Percentiles rank a stretch among this genome's conserved stretches.
phyloP scores from a whole-genome alignment of 768 basidiomycete species.

The Rhodotorula taiwanensis region DNA sequence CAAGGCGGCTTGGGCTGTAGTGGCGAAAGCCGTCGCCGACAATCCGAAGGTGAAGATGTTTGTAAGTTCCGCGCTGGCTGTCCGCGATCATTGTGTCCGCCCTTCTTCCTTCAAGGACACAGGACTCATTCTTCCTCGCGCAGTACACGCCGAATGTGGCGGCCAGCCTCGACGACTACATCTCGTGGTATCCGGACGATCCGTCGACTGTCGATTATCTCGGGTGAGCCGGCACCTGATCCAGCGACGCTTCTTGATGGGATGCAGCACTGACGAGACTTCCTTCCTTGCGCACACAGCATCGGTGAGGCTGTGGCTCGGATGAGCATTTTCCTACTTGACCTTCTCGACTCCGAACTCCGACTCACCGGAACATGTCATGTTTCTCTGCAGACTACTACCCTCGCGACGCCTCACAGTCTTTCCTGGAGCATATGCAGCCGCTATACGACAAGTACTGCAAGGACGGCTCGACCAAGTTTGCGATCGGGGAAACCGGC shows the following conservation, averaged over 20 bases:
- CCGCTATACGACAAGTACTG: constrained; percentile 21
- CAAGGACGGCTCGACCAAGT: constrained; percentile 17
- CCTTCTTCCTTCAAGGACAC: too few relatives aligned
- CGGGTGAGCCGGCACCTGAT: too few relatives aligned
- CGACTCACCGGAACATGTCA: too few relatives aligned
- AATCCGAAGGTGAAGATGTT: constrained; percentile 38
- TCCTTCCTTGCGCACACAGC: too few relatives aligned
- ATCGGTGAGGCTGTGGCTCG: constrained; percentile 8
- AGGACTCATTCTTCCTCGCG: not conserved
- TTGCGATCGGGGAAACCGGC: constrained; percentile 40
- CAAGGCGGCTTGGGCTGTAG: constrained; percentile 37
- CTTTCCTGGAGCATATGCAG: constrained; percentile 32
- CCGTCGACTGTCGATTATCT: not conserved
- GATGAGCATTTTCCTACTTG: too few relatives aligned
- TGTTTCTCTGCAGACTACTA: constrained; percentile 40
- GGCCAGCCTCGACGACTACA: constrained; percentile 21
- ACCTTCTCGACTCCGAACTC: too few relatives aligned
- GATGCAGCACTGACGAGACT: too few relatives aligned
- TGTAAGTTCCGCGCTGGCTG: not conserved
- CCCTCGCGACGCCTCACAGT: constrained; percentile 5
- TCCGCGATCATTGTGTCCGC: too few relatives aligned
- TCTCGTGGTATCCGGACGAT: constrained; percentile 34
- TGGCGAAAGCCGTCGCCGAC: constrained; percentile 29
- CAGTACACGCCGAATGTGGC: constrained; percentile 36
- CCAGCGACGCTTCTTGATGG: not conserved